These are phyloP conservation scores for Coemansia sp. DNA, from an alignment of 192 early-diverging fungal genomes.

Conservation along the genomic window DNA sequence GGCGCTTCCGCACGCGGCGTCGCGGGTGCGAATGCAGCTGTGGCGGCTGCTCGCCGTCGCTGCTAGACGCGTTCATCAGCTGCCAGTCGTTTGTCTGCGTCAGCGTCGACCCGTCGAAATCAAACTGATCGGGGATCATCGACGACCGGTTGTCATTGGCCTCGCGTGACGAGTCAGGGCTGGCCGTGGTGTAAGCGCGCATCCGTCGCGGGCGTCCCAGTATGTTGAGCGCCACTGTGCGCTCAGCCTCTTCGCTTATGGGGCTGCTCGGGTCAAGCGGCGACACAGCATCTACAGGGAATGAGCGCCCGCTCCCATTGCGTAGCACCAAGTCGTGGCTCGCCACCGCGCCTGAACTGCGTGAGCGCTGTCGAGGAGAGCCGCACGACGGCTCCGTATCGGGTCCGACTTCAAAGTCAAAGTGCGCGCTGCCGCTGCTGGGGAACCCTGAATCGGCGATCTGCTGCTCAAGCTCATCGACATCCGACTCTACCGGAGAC, in stretches of 20 bases:
- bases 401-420: conserved; percentile 32
- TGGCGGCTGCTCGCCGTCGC: conserved; percentile 33
- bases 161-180: conserved; percentile 8
- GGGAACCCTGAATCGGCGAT: conserved; percentile 34
- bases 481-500: conserved; percentile 23
- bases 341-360: conserved; percentile 8
- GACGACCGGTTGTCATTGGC: conserved; percentile 1
- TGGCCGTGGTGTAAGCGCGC: conserved; percentile 18
- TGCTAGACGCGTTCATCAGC: conserved; percentile 47
- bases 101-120: conserved; percentile 50
- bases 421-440: conserved; percentile 47
- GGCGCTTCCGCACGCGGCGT: conserved; percentile 50
- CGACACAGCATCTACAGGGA: conserved; percentile 12
- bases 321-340: conserved; percentile 12
- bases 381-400: conserved; percentile 15
- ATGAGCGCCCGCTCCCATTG: conserved; percentile 1
- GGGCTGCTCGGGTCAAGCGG: conserved; percentile 49
- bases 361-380: conserved; percentile 32
- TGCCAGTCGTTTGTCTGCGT: conserved; percentile 51
- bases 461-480: conserved; percentile 20
- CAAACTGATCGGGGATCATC: conserved; percentile 13
- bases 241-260: conserved; percentile 13
- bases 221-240: conserved; percentile 32
- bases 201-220: conserved; percentile 24
- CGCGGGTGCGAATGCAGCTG: conserved; percentile 22